Base-by-base conservation (phyloP, 768 basidiomycete species). In the Pleurotus sapidus region DNA sequence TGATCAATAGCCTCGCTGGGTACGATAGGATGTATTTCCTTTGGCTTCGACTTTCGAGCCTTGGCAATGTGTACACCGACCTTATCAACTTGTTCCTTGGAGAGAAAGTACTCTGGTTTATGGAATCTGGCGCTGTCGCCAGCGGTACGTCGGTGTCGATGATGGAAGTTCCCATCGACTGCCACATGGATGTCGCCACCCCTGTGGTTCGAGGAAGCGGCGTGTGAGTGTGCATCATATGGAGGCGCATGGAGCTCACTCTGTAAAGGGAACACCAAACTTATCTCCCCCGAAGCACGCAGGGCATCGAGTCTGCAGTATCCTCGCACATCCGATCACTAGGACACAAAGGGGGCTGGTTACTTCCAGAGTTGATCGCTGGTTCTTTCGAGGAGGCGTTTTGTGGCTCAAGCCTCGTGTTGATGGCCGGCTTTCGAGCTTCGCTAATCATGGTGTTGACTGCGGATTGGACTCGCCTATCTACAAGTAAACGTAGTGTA, bases 121-220 rank as follows among this genome's bases (percentile, higher is more conserved):
- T 65, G 65, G 24, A 67, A 67, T 8, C n/a, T 7, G 17, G 67
- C 62, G 30, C 60, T 57, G 46, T 71, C 63, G 8, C 67, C 66
- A 15, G 68, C 63, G 17, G 46, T 51, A 1, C 38, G 2, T 1
- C 46, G 38, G 27, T 71, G 70, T 0, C 54, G 34, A 43, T 70
- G 68, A 37, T 65, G 65, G 57, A 77, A 77, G 39, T 74, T 76
- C 0, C 73, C 73, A 23, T 23, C 56, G 14, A 49, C 56, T 2
- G 37, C 39, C 0, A 60, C 42, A 39, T 57, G 56, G 3, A 60
- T 3, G 37, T 60, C 59, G 24, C 40, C 18, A 0, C 46, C 59
- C 23, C 45, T 56, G 27, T 23, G 20, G 49, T 54, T 17, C 7
- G 8, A 25, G n/a, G n/a, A n/a, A n/a, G 27, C 20, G 50, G 17